Percentiles rank a stretch among this genome's conserved stretches.
phyloP scores from a whole-genome alignment of 2,329 filamentous ascomycete species.

The Tolypocladium sp. region DNA sequence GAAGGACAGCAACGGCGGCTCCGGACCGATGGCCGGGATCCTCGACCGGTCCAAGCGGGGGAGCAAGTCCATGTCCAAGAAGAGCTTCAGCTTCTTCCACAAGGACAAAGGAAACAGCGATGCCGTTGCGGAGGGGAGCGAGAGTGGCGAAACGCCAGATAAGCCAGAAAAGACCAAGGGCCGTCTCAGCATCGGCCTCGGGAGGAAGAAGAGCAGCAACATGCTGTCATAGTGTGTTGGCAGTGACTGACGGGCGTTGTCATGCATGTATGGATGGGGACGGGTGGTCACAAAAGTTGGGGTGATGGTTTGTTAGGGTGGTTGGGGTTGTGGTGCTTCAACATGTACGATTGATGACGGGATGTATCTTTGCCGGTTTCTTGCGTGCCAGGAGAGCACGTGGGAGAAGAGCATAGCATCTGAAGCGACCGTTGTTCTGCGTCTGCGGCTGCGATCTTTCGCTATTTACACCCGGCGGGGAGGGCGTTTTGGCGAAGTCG shows the following conservation, averaged over 20 bases:
- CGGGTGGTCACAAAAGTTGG: neutral
- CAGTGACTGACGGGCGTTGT: neutral
- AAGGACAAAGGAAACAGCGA: slow-evolving; percentile 34
- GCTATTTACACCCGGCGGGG: neutral
- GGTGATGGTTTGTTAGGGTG: neutral
- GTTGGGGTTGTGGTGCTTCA: slow-evolving; percentile 1
- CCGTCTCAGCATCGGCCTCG: slow-evolving; percentile 57
- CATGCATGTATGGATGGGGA: neutral
- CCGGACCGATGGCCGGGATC: slow-evolving; percentile 30
- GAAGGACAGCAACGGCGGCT: slow-evolving; percentile 25
- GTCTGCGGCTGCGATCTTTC: neutral
- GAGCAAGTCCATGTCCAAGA: slow-evolving; percentile 71
- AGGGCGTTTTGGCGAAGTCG: neutral
- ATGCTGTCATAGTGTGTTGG: slow-evolving; percentile 15
- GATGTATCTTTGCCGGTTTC: neutral
- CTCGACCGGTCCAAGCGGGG: slow-evolving; percentile 60
- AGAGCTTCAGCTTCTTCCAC: slow-evolving; percentile 60
- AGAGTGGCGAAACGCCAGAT: slow-evolving; percentile 21
- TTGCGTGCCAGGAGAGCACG: neutral
- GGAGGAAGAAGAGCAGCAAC: slow-evolving; percentile 61
- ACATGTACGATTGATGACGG: slow-evolving; percentile 9
- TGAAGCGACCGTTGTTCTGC: neutral
- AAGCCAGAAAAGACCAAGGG: slow-evolving; percentile 49
- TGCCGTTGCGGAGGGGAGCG: slow-evolving; percentile 15
- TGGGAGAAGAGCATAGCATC: neutral